Base-by-base conservation (phyloP, 2,329 filamentous ascomycete genomes). In the Elsinoe australis region DNA sequence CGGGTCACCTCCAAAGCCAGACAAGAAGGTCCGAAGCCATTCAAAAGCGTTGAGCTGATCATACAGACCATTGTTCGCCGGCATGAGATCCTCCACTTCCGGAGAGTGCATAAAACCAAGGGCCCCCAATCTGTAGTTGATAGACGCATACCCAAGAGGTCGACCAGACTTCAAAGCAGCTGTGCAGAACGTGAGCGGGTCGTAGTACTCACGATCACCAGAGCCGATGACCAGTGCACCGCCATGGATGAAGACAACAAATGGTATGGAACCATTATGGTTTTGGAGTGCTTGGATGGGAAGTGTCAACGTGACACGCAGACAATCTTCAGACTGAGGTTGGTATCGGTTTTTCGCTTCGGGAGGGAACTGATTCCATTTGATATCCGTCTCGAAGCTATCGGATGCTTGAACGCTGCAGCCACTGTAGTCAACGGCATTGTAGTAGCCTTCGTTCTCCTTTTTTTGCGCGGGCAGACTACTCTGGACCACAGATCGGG, bases 21-120 rank as follows among this genome's bases (percentile, higher is more conserved):
- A 65, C 14, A 77, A 71, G 54, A 78, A 75, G 34, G 67, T 62
- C 2, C 63, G 63, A 0, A 74, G 59, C 75, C 75, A 78, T 58
- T 76, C 68, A 0, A 78, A 56, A 0, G 71, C 73, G 7, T 68
- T 54, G 1, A 75, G 67, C 55, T 79, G 75, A 55, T 81, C 76
- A 4, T 70, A 64, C 6, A 79, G 59, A 1, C 73, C 75, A 2
- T 74, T 58, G 51, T 79, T 79, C 32, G 66, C 58, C 1, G 53
- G 47, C 9, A 52, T 45, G 15, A 52, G 21, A 9, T 50, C 24
- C 21, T 36, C 15, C 7, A 44, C 50, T 24, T 48, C 22, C 3
- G 50, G 26, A 22, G 35, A 48, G 24, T 54, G 49, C 15, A 54
- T 39, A 24, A 54, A 54, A 1, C 52, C 52, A 10, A 54, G 49